phyloP scores from a whole-genome alignment of 2,329 filamentous ascomycete genomes.

The Colletotrichum sublineola region DNA sequence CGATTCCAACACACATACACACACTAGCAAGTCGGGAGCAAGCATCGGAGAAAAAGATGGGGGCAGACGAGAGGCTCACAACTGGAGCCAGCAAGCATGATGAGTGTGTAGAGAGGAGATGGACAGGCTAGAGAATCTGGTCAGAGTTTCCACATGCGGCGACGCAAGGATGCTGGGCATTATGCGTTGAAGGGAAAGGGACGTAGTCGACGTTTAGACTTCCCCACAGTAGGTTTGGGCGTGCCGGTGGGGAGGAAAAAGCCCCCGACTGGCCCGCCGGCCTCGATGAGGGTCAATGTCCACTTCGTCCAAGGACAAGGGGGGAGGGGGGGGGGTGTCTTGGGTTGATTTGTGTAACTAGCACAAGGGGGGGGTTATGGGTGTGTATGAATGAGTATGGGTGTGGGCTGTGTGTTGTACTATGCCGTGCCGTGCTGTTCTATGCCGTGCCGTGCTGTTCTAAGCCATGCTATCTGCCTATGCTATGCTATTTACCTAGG shows the following conservation, averaged over 20 bases:
- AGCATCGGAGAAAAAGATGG: slow-evolving; percentile 40
- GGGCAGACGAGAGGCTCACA: slow-evolving; percentile 45
- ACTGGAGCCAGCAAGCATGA: slow-evolving; percentile 45
- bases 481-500: not conserved
- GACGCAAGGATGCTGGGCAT: slow-evolving; percentile 50
- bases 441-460: slow-evolving; percentile 17
- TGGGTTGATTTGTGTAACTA: slow-evolving; percentile 43
- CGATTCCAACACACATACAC: slow-evolving; percentile 20
- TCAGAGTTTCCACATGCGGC: slow-evolving; percentile 51
- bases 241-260: slow-evolving; percentile 44
- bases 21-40: slow-evolving; percentile 35
- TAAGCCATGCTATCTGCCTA: slow-evolving; percentile 10
- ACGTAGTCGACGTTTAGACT: slow-evolving; percentile 51
- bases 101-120: slow-evolving; percentile 43
- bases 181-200: slow-evolving; percentile 51
- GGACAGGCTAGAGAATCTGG: slow-evolving; percentile 43
- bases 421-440: slow-evolving; percentile 16
- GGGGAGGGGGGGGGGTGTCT: slow-evolving; percentile 1
- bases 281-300: slow-evolving; percentile 37
- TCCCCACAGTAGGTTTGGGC: slow-evolving; percentile 51
- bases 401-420: slow-evolving; percentile 20
- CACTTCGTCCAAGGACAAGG: slow-evolving; percentile 34
- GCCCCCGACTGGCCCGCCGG: slow-evolving; percentile 45
- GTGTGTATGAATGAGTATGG: not conserved
- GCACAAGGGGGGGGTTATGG: slow-evolving; percentile 29